phyloP scores from a whole-genome alignment of 1,284 basidiomycete species.

The Fomitiporia mediterranea region DNA sequence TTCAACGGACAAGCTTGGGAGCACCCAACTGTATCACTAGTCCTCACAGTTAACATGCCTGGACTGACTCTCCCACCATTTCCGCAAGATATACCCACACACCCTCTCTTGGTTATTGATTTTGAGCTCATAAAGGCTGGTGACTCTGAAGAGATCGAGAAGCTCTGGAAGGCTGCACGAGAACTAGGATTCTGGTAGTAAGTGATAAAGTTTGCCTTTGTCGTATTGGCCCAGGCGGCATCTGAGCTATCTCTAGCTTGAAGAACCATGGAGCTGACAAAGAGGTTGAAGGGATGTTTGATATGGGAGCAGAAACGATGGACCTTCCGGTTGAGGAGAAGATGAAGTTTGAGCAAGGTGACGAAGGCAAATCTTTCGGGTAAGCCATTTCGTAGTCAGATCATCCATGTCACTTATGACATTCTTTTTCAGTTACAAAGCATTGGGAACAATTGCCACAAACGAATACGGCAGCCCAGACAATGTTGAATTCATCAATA shows the following conservation, averaged over 20 bases:
- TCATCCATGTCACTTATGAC: no score
- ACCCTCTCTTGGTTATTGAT: slow-evolving; percentile 50
- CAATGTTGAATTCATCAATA: slow-evolving; percentile 61
- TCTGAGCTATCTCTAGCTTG: slow-evolving; percentile 37
- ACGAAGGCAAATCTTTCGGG: slow-evolving; percentile 59
- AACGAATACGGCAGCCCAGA: slow-evolving; percentile 57
- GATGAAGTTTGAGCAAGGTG: slow-evolving; percentile 61
- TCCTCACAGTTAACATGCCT: slow-evolving; percentile 23
- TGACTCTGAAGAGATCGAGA: slow-evolving; percentile 37
- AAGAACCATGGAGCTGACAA: slow-evolving; percentile 58
- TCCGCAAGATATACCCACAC: slow-evolving; percentile 43
- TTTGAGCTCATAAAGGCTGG: slow-evolving; percentile 37
- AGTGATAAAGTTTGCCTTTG: slow-evolving; percentile 25
- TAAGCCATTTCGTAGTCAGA: slow-evolving; percentile 25
- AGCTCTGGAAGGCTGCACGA: slow-evolving; percentile 48
- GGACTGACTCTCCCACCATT: slow-evolving; percentile 37
- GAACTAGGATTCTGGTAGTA: slow-evolving; percentile 54
- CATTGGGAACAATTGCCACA: slow-evolving; percentile 54
- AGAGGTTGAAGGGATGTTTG: slow-evolving; percentile 55
- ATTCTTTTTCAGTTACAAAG: slow-evolving; percentile 52
- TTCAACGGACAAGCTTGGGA: no score
- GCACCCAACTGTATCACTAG: neutral
- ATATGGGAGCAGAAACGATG: slow-evolving; percentile 54
- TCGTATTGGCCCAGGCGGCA: no score
- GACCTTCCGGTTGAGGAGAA: slow-evolving; percentile 57